Base-by-base conservation (phyloP, 306 rosid species). In the Oxytropis ochrocephala region DNA sequence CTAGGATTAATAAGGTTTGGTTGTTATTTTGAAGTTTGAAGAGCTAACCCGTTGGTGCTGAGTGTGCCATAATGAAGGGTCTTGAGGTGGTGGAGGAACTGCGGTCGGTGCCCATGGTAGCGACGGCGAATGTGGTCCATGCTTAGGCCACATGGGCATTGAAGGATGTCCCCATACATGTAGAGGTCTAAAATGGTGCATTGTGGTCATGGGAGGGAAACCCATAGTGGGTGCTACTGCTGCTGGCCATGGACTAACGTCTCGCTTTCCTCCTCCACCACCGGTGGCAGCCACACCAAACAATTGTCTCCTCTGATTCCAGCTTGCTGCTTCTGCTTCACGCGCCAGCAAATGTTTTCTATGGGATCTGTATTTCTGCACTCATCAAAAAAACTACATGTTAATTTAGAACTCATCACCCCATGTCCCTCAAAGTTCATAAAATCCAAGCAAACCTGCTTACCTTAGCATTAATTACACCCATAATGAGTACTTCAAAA, bases 111-210 rank as follows among this genome's bases (percentile, higher is more conserved):
- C 16, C 96, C 92, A 83, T 0, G 69, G 82, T 0, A 59, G 75
- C 0, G 77, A 83, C 13, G 67, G 72, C 7, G 82, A 80, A 62
- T 80, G 89, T 16, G 85, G 69, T 4, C 50, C 58, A 35, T 82
- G 87, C 39, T 84, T 86, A 11, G 86, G 94, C 96, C 96, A 88
- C 80, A 61, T 79, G 63, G 77, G 85, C 81, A 89, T 59, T 1
- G 85, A 48, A 6, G 98, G 98, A 75, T 93, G 98, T 10, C 98
- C 98, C 98, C 98, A 94, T 12, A 90, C 98, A 69, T 94, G 97
- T 11, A 94, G 62, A n/a, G 96, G 92, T 77, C 96, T 85, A 61
- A 83, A 88, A 70, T 88, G 88, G 75, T 81, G 88, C 75, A 70
- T 36, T 46, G 88, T 79, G 8, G 70, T 61, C 49, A 79, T 70